These are phyloP conservation scores for Triglochin maritima DNA, from an alignment of 106 monocot species.

Conservation along the genomic window DNA sequence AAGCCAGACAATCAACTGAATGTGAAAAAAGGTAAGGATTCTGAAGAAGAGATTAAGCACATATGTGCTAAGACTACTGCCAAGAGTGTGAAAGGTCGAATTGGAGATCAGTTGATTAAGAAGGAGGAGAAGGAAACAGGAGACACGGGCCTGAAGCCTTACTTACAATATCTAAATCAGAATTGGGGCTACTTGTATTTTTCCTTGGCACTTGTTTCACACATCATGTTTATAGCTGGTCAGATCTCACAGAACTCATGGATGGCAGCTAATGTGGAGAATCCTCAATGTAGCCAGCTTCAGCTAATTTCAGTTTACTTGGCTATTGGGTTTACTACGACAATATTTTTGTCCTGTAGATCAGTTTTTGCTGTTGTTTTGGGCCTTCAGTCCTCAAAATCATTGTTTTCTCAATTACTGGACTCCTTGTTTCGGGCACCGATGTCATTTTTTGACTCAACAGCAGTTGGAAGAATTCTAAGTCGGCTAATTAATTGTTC, in stretches of 20 bases:
- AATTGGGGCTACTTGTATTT: conserved; percentile 64
- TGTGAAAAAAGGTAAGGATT: conserved; percentile 10
- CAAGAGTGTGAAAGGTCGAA: conserved; percentile 2
- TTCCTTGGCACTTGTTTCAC: conserved; percentile 35
- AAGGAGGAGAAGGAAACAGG: conserved; percentile 84
- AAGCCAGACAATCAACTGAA: conserved; percentile 17
- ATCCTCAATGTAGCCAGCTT: conserved; percentile 59
- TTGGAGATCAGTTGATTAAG: conserved; percentile 70
- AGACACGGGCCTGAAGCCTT: conserved; percentile 70
- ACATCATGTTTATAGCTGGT: conserved; percentile 52
- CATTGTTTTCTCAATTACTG: conserved; percentile 71
- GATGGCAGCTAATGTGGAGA: conserved; percentile 90
- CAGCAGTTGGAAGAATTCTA: conserved; percentile 86
- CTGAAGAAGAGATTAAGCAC: conserved; percentile 15
- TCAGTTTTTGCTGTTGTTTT: conserved; percentile 49
- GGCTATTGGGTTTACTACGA: conserved; percentile 44
- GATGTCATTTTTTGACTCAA: conserved; percentile 90
- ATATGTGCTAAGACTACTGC: conserved; percentile 7
- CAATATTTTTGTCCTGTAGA: conserved; percentile 55
- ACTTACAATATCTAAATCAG: conserved; percentile 61
- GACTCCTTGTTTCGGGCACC: conserved; percentile 83
- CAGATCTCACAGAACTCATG: conserved; percentile 91
- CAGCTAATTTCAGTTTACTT: conserved; percentile 60
- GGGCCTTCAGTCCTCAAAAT: conserved; percentile 69
- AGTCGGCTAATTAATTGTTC: conserved; percentile 52